Conservation (phyloP, 345 rosid genomes). For the Camelina sativa region DNA sequence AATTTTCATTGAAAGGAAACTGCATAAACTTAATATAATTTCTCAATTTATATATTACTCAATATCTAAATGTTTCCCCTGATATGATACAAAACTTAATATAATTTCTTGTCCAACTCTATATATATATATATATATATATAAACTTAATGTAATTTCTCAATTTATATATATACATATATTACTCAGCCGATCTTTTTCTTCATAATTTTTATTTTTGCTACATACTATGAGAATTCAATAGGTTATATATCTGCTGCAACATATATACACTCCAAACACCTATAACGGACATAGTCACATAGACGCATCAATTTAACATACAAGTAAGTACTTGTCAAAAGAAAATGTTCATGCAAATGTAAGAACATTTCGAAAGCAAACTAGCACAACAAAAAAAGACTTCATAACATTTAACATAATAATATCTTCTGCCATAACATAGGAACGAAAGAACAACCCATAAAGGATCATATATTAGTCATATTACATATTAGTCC, state of each 20-base stretch:
- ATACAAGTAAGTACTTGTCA: not conserved
- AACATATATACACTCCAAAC: not conserved
- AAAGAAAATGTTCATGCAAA: not conserved
- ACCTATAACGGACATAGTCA: not conserved
- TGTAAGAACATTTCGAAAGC: not conserved
- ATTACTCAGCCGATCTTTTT: not conserved
- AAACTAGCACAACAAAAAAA: conserved; percentile 16
- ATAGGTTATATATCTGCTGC: too few relatives aligned
- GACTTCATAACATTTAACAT: conserved; percentile 25
- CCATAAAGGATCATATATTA: conserved; percentile 26
- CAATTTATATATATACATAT: too few relatives aligned
- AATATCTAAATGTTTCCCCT: not conserved
- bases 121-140: too few relatives aligned
- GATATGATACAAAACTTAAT: not conserved
- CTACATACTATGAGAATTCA: not conserved
- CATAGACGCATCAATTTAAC: not conserved
- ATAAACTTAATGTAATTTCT: too few relatives aligned
- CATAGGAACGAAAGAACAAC: conserved; percentile 14
- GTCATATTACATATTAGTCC: conserved; percentile 36
- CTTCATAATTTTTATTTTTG: not conserved
- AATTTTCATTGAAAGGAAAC: not conserved
- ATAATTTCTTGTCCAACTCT: not conserved
- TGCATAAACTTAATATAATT: too few relatives aligned
- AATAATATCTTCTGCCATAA: conserved; percentile 15
- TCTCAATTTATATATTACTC: not conserved